Percentiles rank a stretch among this genome's conserved stretches.
phyloP scores from a whole-genome alignment of 148 eudicot genomes.

The Euryodendron excelsum region DNA sequence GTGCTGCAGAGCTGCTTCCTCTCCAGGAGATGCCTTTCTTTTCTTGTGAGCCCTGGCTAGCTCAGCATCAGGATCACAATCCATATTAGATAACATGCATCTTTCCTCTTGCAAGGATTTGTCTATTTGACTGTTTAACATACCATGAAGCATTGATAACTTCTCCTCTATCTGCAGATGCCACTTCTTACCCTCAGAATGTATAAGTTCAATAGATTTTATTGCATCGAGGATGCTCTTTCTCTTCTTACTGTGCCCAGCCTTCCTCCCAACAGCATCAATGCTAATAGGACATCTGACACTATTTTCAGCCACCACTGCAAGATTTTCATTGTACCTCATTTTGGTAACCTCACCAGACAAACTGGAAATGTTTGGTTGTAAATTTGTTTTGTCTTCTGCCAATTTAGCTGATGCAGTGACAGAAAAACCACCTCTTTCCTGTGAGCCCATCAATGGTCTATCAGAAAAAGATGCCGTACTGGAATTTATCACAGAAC shows the following conservation, averaged over 20 bases:
- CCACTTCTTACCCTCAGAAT: conserved; percentile 43
- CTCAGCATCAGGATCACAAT: conserved; percentile 22
- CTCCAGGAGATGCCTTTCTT: conserved; percentile 36
- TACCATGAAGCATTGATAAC: conserved; percentile 31
- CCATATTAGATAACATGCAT: conserved; percentile 14
- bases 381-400: conserved; percentile 35
- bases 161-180: conserved; percentile 43
- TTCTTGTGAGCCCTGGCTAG: conserved; percentile 32
- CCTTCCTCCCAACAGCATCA: conserved; percentile 16
- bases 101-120: conserved; percentile 30
- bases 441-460: conserved; percentile 86
- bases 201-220: conserved; percentile 42
- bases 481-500: conserved; percentile 70
- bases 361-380: conserved; percentile 29
- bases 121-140: conserved; percentile 29
- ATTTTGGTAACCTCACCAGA: conserved; percentile 29
- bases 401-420: conserved; percentile 39
- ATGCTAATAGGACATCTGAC: conserved; percentile 30
- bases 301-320: conserved; percentile 40
- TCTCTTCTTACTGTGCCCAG: conserved; percentile 31
- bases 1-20: conserved; percentile 25
- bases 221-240: conserved; percentile 44
- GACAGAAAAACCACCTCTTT: conserved; percentile 45
- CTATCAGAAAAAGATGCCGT: conserved; percentile 86
- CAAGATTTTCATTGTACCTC: conserved; percentile 30